Percentiles rank a stretch among this genome's conserved stretches.
Conservation (phyloP, 352 stramenopile genomes). For the Pythium sukuiense region DNA sequence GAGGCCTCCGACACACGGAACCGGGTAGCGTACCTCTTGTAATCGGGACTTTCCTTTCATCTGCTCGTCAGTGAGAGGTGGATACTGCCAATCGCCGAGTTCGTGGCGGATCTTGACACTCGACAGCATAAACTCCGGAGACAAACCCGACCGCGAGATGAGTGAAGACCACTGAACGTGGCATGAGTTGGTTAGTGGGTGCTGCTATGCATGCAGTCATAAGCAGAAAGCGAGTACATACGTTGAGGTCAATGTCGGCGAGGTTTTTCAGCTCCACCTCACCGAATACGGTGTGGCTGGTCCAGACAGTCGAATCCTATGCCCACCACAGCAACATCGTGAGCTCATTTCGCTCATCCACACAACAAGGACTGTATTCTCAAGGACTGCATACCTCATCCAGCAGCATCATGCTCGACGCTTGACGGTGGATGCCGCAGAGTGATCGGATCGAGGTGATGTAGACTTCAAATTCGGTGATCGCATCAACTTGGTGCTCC, state of each 20-base stretch:
- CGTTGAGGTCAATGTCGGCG: slow-evolving; percentile 45
- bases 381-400: slow-evolving; percentile 35
- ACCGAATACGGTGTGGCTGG: slow-evolving; percentile 45
- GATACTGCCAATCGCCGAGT: slow-evolving; percentile 51
- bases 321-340: neutral
- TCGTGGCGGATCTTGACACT: slow-evolving; percentile 52
- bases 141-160: slow-evolving; percentile 50
- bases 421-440: slow-evolving; percentile 2
- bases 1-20: neutral
- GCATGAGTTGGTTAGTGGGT: too few species aligned
- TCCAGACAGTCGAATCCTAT: slow-evolving; percentile 10
- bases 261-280: slow-evolving; percentile 50
- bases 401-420: slow-evolving; percentile 27
- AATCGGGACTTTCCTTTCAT: slow-evolving; percentile 32
- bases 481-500: slow-evolving; percentile 36
- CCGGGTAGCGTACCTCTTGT: slow-evolving; percentile 29
- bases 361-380: neutral
- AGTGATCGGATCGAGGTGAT: slow-evolving; percentile 38
- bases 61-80: slow-evolving; percentile 45
- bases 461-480: slow-evolving; percentile 51
- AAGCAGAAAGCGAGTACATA: slow-evolving; percentile 20
- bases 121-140: slow-evolving; percentile 29
- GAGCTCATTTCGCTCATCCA: neutral
- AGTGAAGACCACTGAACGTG: slow-evolving; percentile 41
- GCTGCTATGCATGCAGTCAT: too few species aligned